Evolutionary conservation across 108 stramenopile genomes (phyloP).

Genomic region (Pseudonitzschia pungens): DNA sequence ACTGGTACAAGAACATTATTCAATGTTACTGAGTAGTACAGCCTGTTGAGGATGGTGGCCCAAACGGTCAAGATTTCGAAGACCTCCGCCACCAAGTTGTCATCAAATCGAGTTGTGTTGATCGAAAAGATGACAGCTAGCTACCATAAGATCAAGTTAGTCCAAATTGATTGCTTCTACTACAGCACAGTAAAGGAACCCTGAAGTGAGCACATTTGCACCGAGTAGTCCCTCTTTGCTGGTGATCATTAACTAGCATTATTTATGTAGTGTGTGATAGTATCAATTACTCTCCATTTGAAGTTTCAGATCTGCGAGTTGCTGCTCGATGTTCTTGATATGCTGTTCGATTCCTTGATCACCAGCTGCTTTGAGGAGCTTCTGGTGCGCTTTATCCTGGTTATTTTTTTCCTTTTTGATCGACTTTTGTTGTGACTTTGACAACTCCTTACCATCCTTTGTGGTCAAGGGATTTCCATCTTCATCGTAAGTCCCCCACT

Average conservation of each 20-base stretch:
- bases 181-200: too few relatives aligned
- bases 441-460: constrained; percentile 30
- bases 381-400: constrained; percentile 36
- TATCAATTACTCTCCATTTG: not conserved
- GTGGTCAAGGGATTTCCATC: constrained; percentile 39
- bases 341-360: constrained; percentile 52
- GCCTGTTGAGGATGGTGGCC: too few relatives aligned
- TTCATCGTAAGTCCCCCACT: constrained; percentile 40
- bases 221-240: too few relatives aligned
- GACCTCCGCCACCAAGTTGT: too few relatives aligned
- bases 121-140: not conserved
- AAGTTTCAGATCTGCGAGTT: constrained; percentile 32
- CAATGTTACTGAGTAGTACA: too few relatives aligned
- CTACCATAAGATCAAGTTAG: not conserved
- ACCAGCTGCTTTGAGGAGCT: constrained; percentile 35
- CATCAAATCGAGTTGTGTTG: not conserved
- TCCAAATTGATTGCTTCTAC: too few relatives aligned
- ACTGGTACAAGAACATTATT: too few relatives aligned
- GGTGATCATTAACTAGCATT: too few relatives aligned
- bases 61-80: too few relatives aligned
- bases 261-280: too few relatives aligned
- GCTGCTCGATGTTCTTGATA: constrained; percentile 39
- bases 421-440: constrained; percentile 44
- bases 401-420: constrained; percentile 36
- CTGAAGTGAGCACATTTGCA: too few relatives aligned